A percentile compares a stretch with the other conserved stretches of the same genome.
phyloP scores from a whole-genome alignment of 768 basidiomycete genomes.

The Dacryopinax spathularia region DNA sequence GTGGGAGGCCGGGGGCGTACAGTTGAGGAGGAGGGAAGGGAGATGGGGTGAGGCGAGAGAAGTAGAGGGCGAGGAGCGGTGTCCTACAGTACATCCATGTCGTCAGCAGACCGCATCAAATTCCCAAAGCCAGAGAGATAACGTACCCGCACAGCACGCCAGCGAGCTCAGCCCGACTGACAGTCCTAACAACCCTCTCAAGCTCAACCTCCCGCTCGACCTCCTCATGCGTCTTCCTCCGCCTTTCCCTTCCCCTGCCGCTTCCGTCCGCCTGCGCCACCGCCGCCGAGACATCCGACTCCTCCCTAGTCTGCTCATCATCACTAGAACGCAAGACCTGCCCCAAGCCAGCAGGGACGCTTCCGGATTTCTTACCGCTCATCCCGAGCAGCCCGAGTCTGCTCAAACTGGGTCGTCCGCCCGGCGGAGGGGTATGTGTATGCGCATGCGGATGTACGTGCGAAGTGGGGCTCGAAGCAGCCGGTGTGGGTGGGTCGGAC shows the following conservation, averaged over 20 bases:
- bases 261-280: background rate
- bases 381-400: background rate
- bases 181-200: conserved; percentile 42
- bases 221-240: conserved; percentile 19
- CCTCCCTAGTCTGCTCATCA: too few species aligned
- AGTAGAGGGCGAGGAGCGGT: background rate
- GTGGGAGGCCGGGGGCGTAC: conserved; percentile 39
- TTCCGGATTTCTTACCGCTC: background rate
- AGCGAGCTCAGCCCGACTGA: conserved; percentile 67
- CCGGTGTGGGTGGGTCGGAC: background rate
- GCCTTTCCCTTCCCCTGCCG: background rate
- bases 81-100: background rate
- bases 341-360: background rate
- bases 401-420: background rate
- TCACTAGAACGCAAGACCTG: too few species aligned
- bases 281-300: too few species aligned
- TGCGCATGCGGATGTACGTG: too few species aligned
- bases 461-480: background rate
- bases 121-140: background rate
- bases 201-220: conserved; percentile 65
- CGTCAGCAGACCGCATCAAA: background rate
- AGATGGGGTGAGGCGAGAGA: background rate
- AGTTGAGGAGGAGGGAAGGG: conserved; percentile 7
- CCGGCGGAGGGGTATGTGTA: too few species aligned
- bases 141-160: conserved; percentile 35